Evolutionary conservation across 768 basidiomycete species (phyloP), one percentile per base, ranked within the genome.

Genomic region (Fistulinella prunicolor): DNA sequence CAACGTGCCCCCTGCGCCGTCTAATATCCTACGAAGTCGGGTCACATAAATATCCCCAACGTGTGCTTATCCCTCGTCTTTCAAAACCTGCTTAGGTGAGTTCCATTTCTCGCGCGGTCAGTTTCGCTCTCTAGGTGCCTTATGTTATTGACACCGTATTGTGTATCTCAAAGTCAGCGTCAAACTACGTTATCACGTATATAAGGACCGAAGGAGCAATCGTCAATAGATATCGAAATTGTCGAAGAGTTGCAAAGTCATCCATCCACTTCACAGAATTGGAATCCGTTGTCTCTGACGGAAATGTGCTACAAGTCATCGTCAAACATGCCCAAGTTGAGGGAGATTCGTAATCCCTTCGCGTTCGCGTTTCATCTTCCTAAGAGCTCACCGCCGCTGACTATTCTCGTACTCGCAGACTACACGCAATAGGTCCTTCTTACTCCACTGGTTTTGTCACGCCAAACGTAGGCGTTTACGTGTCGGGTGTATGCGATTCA

Each of bases 41-140:
- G 46, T 12, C 41, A 21, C 46, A 51, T 61, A 51, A 61, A 60
- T 51, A 61, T 48, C 47, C 49, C 45, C 36, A 47, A 49, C 38
- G 23, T 44, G 47, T 29, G 19, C 34, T 36, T 40, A 45, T 30
- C 24, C 42, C 48, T 32, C 48, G 36, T 41, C 57, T 44, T 41
- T 59, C 32, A 8, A 52, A 38, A 51, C 40, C 30, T 30, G 32
- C 45, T 48, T 46, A 29, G 40, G 46, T 35, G 46, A 23, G 44
- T 52, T 60, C 54, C 49, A 39, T 46, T 44, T 49, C 46, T 48
- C 22, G 40, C 40, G 43, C 44, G 28, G 45, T 45, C 40, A 54
- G 41, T 30, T 42, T 45, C 38, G 38, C 29, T 42, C 34, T 44
- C 35, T 34, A 35, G 39, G 35, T n/a, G 44, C 29, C 36, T 29